These are phyloP conservation scores for Conringia planisiliqua DNA, from an alignment of 345 rosid species.

Conservation along the genomic window DNA sequence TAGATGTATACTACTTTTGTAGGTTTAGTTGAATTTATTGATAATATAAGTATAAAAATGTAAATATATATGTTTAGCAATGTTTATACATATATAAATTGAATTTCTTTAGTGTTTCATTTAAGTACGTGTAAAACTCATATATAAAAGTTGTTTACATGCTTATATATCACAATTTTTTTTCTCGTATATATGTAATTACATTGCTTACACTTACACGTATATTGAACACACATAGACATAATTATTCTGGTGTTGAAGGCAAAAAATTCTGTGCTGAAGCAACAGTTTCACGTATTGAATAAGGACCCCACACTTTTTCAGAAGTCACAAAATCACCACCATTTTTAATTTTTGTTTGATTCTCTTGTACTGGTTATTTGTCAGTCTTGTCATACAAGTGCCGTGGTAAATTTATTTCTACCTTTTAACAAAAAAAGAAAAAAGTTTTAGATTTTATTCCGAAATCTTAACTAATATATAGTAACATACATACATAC, in stretches of 20 bases:
- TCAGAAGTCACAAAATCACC: not conserved
- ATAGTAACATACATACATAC: not conserved
- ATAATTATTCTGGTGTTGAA: not conserved
- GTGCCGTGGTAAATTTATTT: not conserved
- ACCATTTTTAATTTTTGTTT: not conserved
- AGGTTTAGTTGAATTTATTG: not conserved
- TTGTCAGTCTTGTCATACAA: not conserved
- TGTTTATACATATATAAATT: not conserved
- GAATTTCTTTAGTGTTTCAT: too few species aligned
- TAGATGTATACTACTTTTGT: not conserved
- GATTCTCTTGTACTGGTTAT: not conserved
- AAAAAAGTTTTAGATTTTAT: not conserved
- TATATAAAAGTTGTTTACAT: not conserved
- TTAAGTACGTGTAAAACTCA: not conserved
- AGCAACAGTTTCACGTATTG: not conserved
- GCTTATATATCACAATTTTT: not conserved
- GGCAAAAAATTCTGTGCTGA: not conserved
- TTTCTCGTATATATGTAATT: not conserved
- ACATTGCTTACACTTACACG: not conserved
- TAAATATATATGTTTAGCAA: not conserved
- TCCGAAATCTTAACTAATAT: not conserved
- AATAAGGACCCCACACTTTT: not conserved
- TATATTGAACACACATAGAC: not conserved
- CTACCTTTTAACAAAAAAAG: not conserved
- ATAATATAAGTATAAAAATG: not conserved